Conservation (phyloP, 2,329 filamentous ascomycete genomes). For the Colletotrichum sp. region DNA sequence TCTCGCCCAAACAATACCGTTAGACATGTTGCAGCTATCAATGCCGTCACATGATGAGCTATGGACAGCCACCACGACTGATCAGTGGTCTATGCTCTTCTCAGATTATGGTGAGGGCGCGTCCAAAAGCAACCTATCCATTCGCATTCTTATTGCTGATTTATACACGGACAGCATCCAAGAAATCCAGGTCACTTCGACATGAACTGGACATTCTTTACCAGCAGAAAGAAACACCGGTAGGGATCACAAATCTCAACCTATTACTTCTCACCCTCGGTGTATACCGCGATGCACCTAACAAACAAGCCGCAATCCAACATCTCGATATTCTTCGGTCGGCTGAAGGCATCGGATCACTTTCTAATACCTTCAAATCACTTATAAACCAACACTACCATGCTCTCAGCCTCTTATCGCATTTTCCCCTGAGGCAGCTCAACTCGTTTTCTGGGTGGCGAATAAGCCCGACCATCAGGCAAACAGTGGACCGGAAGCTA, state of each 20-base stretch:
- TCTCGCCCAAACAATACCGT: not conserved
- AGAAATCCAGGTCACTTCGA: not conserved
- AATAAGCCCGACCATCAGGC: not conserved
- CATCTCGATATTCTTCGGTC: not conserved
- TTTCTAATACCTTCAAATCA: not conserved
- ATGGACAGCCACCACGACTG: not conserved
- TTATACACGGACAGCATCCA: not conserved
- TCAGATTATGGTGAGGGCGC: not conserved
- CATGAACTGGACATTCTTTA: not conserved
- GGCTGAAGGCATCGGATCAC: not conserved
- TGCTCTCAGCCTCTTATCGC: not conserved
- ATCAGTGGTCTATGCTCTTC: not conserved
- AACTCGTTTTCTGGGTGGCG: not conserved
- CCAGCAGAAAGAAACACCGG: not conserved
- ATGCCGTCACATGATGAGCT: not conserved
- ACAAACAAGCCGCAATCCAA: not conserved
- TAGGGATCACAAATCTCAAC: not conserved
- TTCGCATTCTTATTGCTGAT: not conserved
- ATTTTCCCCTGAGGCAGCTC: not conserved
- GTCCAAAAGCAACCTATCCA: not conserved
- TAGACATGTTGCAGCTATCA: not conserved
- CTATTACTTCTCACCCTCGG: not conserved
- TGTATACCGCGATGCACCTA: not conserved
- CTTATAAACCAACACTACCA: not conserved
- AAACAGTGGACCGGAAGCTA: not conserved